Evolutionary conservation across 1,284 basidiomycete genomes (phyloP).

Genomic region (Agaricales sp.): DNA sequence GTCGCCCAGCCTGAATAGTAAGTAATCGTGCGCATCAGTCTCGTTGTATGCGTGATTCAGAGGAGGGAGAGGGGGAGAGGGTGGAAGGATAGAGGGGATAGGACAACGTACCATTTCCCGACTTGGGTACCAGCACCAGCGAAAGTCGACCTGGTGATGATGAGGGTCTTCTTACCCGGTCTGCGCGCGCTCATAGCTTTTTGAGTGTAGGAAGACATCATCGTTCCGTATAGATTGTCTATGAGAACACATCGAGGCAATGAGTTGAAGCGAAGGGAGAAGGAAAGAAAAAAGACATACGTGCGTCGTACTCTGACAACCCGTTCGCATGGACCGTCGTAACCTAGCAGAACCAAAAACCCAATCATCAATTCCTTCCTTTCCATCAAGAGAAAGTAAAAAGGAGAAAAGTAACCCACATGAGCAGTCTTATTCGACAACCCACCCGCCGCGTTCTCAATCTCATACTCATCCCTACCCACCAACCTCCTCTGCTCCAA

Average conservation of each 20-base stretch:
- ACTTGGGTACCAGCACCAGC: constrained; percentile 53
- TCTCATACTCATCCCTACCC: constrained; percentile 27
- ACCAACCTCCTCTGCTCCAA: background rate
- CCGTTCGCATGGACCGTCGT: constrained; percentile 53
- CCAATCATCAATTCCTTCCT: too few species aligned
- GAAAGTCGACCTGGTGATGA: constrained; percentile 68
- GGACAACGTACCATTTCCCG: constrained; percentile 45
- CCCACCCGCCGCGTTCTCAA: constrained; percentile 42
- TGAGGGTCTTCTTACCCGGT: constrained; percentile 48
- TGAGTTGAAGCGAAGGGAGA: background rate
- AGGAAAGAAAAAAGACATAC: background rate
- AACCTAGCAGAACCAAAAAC: constrained; percentile 25
- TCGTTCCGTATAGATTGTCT: constrained; percentile 59
- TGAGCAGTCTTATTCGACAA: constrained; percentile 46
- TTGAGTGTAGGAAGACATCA: constrained; percentile 58
- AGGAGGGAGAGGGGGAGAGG: background rate
- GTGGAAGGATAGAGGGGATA: background rate
- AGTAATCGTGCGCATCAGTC: background rate
- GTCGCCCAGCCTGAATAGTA: constrained; percentile 34
- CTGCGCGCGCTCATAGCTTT: constrained; percentile 51
- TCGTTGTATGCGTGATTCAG: background rate
- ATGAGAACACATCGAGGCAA: background rate
- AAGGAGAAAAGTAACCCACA: constrained; percentile 21
- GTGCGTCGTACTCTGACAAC: constrained; percentile 51
- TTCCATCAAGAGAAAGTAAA: background rate